These are phyloP conservation scores for Penicillium canariense DNA, from an alignment of 495 filamentous ascomycete species.

Conservation along the genomic window DNA sequence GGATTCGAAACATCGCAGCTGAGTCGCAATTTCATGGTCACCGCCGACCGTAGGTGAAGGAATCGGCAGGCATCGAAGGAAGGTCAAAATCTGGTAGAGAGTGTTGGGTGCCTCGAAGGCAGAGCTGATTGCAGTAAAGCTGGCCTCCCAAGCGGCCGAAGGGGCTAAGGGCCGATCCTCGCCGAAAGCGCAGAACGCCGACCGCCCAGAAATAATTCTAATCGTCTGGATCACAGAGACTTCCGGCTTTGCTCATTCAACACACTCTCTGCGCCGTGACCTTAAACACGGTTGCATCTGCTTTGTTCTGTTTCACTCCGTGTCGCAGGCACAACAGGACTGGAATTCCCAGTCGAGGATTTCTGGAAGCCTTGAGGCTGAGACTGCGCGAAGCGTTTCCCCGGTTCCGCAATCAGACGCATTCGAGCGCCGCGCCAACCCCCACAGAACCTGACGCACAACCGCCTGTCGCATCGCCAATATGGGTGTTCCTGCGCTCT, in stretches of 20 bases:
- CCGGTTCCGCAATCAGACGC: constrained; percentile 2
- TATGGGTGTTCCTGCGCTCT: constrained; percentile 95
- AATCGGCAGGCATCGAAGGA: constrained; percentile 33
- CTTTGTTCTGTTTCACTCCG: not conserved
- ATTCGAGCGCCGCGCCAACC: constrained; percentile 14
- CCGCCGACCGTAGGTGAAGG: constrained; percentile 29
- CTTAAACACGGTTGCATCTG: constrained; percentile 15
- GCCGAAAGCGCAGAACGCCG: constrained; percentile 20
- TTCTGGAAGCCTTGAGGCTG: not conserved
- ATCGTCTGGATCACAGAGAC: constrained; percentile 18
- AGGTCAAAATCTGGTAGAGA: not conserved
- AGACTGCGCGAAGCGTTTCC: constrained; percentile 4
- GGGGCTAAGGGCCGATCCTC: constrained; percentile 21
- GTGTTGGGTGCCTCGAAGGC: constrained; percentile 1
- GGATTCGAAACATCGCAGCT: constrained; percentile 78
- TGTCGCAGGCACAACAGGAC: not conserved
- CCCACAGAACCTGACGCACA: constrained; percentile 6
- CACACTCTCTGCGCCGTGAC: constrained; percentile 17
- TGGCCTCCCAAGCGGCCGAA: constrained; percentile 20
- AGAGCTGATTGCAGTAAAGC: constrained; percentile 17
- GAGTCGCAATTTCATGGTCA: constrained; percentile 48
- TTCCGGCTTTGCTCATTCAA: constrained; percentile 6
- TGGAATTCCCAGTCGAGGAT: not conserved
- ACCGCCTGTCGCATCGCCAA: constrained; percentile 32
- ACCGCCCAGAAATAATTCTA: constrained; percentile 25